Percentiles rank a stretch among this genome's conserved stretches.
Conservation (phyloP, 2,329 filamentous ascomycete genomes). For the Macrophomina pseudophaseolina region DNA sequence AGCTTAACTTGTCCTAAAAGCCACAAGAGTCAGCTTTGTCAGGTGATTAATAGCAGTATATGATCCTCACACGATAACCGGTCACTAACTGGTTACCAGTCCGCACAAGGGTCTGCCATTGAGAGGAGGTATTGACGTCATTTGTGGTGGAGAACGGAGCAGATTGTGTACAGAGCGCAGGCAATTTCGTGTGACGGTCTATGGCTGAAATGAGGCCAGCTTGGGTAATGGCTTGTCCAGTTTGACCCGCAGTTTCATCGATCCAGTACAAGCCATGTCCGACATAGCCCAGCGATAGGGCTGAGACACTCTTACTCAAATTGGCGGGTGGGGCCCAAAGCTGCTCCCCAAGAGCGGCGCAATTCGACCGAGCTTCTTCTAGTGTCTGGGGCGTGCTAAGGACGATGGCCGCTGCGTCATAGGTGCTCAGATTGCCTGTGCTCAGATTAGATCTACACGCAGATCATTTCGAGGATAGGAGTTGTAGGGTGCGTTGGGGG, state of each 20-base stretch:
- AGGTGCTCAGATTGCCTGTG: constrained; percentile 25
- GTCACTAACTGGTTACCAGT: constrained; percentile 30
- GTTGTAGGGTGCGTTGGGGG: not conserved
- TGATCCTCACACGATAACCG: constrained; percentile 28
- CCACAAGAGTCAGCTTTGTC: constrained; percentile 35
- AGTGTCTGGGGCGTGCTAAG: constrained; percentile 27
- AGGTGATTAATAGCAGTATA: constrained; percentile 2
- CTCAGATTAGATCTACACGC: constrained; percentile 22
- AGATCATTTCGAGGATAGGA: constrained; percentile 12
- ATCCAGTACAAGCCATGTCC: constrained; percentile 28
- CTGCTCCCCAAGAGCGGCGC: constrained; percentile 26
- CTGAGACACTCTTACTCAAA: not conserved
- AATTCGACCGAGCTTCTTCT: constrained; percentile 25
- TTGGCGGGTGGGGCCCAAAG: constrained; percentile 26
- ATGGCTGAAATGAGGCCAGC: constrained; percentile 9
- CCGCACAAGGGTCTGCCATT: constrained; percentile 30
- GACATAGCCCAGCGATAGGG: constrained; percentile 25
- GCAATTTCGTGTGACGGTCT: constrained; percentile 28
- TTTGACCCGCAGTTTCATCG: not conserved
- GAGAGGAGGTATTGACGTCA: constrained; percentile 28
- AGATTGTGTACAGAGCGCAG: constrained; percentile 33
- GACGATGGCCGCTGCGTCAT: constrained; percentile 27
- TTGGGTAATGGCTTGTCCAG: constrained; percentile 1
- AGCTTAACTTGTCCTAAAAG: constrained; percentile 49
- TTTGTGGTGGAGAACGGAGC: constrained; percentile 31